phyloP scores from a whole-genome alignment of 2,329 filamentous ascomycete species.

The Arthrobotrys musiformis region DNA sequence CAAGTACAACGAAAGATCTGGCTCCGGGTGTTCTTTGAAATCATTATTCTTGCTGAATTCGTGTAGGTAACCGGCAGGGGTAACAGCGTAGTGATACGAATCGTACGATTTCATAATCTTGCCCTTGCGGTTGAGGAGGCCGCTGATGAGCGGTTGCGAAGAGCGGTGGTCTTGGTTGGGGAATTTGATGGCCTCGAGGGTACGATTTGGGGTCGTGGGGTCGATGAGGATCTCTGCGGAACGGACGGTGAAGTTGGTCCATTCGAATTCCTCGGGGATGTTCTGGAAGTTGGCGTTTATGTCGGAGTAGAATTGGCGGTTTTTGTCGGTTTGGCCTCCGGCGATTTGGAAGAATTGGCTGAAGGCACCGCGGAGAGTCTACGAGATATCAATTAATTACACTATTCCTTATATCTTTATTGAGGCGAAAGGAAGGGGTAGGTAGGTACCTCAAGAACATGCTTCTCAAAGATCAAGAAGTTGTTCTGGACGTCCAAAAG shows the following conservation, averaged over 20 bases:
- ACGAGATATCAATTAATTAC: slow-evolving; percentile 57
- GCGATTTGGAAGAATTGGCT: slow-evolving; percentile 84
- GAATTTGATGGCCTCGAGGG: slow-evolving; percentile 79
- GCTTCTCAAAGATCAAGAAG: slow-evolving; percentile 86
- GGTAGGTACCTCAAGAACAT: slow-evolving; percentile 71
- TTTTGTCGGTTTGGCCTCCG: slow-evolving; percentile 82
- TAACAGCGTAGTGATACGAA: slow-evolving; percentile 88
- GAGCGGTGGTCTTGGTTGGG: slow-evolving; percentile 86
- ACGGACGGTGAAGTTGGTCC: slow-evolving; percentile 82
- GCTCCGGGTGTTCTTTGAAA: slow-evolving; percentile 75
- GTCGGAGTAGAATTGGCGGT: slow-evolving; percentile 81
- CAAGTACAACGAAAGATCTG: slow-evolving; percentile 89
- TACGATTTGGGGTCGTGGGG: slow-evolving; percentile 77
- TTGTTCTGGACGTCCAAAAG: slow-evolving; percentile 90
- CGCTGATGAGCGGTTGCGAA: slow-evolving; percentile 86
- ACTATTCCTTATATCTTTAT: background rate
- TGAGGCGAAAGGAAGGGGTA: too few relatives aligned
- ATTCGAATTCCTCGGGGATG: slow-evolving; percentile 87
- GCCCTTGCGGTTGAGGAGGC: slow-evolving; percentile 85
- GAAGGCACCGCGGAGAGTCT: slow-evolving; percentile 83
- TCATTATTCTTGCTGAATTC: slow-evolving; percentile 88
- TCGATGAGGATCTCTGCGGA: slow-evolving; percentile 79
- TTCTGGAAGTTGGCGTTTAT: slow-evolving; percentile 78
- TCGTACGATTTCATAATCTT: slow-evolving; percentile 73
- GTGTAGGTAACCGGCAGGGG: slow-evolving; percentile 86